phyloP scores from a whole-genome alignment of 208 protist species.

The Strigomonas culicis region DNA sequence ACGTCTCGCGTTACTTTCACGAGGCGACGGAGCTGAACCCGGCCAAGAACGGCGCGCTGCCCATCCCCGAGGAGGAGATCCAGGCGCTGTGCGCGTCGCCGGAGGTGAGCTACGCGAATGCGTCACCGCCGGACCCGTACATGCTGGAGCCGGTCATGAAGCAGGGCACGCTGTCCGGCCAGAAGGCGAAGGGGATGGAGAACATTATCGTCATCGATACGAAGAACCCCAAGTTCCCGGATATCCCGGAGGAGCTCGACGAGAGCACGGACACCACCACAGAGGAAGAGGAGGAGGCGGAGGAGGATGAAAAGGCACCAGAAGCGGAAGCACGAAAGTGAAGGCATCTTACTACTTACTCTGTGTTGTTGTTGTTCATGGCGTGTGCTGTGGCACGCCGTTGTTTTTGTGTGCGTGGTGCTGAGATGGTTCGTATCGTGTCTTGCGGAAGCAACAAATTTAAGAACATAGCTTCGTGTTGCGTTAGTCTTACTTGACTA shows the following conservation, averaged over 20 bases:
- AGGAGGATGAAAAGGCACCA: constrained; percentile 1
- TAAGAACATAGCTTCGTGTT: no score
- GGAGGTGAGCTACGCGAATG: constrained; percentile 72
- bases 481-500: no score
- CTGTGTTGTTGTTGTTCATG: constrained; percentile 14
- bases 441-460: no score
- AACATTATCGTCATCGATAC: constrained; percentile 54
- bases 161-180: constrained; percentile 75
- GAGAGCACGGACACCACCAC: constrained; percentile 7
- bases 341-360: neutral
- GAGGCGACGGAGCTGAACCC: constrained; percentile 89
- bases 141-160: constrained; percentile 79
- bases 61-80: constrained; percentile 56
- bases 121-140: constrained; percentile 79
- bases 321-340: neutral
- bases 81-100: constrained; percentile 58
- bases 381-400: no score
- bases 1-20: constrained; percentile 87
- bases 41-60: constrained; percentile 67
- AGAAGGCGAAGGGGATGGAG: constrained; percentile 52
- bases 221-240: constrained; percentile 81
- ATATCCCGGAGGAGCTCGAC: constrained; percentile 79
- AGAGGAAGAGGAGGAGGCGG: neutral
- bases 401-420: no score
- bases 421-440: no score